Base-by-base conservation (phyloP, 176 grass and related monocot genomes). In the Miscanthus lutarioriparius region DNA sequence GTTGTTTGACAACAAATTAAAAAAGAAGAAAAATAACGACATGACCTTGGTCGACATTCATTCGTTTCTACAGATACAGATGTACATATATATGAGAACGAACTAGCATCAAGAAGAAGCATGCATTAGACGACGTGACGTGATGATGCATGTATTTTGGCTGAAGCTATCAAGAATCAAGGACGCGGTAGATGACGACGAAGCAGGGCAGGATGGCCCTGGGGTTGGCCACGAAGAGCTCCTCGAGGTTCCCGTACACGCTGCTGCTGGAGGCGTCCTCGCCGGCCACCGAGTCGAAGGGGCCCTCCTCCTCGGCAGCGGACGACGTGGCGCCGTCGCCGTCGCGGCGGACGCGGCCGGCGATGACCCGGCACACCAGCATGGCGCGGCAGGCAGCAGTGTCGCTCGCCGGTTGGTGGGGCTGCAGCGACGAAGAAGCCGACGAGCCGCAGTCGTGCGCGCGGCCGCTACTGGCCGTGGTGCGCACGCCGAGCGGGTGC, bases 301-400 rank as follows among this genome's bases (percentile, higher is more conserved):
- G 3, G 0, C 38, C 87, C 16, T 85, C 85, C 63, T 87, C n/a
- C 28, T 56, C 53, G 53, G 1, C 56, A 8, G 67, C 22, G 7
- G 3, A 1, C 0, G 72, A 62, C 23, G 59, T 8, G n/a, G 20
- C 45, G 2, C 2, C 35, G 0, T 41, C 84, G 8, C 19, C 78
- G 0, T 70, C 49, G 20, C 85, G 87, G 10, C 78, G 75, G n/a
- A 99, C 87, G 1, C 90, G 84, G 37, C 96, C 96, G n/a, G 96
- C 93, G 72, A 99, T 99, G 36, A 99, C 96, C 26, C 96, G 91
- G 87, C 96, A 99, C 74, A 99, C 93, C 25, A 99, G 91, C 96
- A 99, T 99, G 5, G 96, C 93, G 36, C 89, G 70, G 45, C 72
- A 83, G 17, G 44, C 81, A 0, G 32, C 64, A 8, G 0, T 39